Evolutionary conservation across 768 basidiomycete genomes (phyloP).

Genomic region (Leucogyrophana mollusca): DNA sequence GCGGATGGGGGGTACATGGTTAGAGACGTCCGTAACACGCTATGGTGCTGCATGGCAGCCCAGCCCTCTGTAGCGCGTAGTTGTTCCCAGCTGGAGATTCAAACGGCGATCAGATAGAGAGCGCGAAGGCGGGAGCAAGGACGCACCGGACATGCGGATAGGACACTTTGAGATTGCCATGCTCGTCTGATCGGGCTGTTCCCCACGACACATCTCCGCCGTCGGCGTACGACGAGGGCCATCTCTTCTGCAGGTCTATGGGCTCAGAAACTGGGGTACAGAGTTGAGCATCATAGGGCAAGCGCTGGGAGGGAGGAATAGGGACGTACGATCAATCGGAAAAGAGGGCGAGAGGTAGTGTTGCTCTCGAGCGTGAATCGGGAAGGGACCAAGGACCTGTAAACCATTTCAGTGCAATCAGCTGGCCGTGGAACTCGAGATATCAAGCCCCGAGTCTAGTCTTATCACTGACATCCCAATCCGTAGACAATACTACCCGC

Average conservation of each 20-base stretch:
- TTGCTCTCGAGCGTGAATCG: slow-evolving; percentile 81
- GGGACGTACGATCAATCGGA: slow-evolving; percentile 58
- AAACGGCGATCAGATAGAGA: neutral
- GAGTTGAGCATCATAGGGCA: slow-evolving; percentile 5
- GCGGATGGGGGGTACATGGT: slow-evolving; percentile 49
- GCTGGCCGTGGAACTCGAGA: neutral
- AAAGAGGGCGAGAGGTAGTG: slow-evolving; percentile 78
- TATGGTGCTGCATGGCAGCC: slow-evolving; percentile 83
- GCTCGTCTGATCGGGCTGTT: slow-evolving; percentile 34
- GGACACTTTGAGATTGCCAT: slow-evolving; percentile 57
- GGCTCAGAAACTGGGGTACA: slow-evolving; percentile 43
- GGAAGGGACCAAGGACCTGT: slow-evolving; percentile 81
- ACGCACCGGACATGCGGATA: slow-evolving; percentile 62
- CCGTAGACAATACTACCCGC: slow-evolving; percentile 16
- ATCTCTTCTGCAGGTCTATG: slow-evolving; percentile 48
- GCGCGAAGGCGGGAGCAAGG: neutral
- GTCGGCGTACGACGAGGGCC: slow-evolving; percentile 71
- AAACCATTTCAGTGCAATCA: neutral
- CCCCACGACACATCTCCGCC: slow-evolving; percentile 62
- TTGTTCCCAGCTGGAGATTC: slow-evolving; percentile 58
- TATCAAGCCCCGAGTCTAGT: too few relatives aligned
- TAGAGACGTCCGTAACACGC: slow-evolving; percentile 63
- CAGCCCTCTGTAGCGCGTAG: slow-evolving; percentile 81
- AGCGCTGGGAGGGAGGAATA: neutral
- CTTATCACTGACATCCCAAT: slow-evolving; percentile 24